Percentiles rank a stretch among this genome's conserved stretches.
phyloP scores from a whole-genome alignment of 2,329 filamentous ascomycete species.

The Curvularia eragrostidis region DNA sequence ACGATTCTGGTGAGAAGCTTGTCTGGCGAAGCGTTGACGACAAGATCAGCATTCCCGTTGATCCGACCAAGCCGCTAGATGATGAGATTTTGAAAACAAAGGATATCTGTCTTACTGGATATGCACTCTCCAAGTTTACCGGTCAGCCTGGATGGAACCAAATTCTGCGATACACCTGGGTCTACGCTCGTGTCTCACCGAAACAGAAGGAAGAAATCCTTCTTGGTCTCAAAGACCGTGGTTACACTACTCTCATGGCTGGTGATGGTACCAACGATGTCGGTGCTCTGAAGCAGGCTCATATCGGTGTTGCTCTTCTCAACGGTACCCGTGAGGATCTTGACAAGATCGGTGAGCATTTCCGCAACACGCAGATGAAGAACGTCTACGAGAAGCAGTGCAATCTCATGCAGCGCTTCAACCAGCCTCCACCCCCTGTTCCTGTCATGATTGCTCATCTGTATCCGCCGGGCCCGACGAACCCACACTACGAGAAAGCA shows the following conservation, averaged over 20 bases:
- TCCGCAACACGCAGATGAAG: constrained; percentile 96
- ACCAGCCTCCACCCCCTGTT: constrained; percentile 89
- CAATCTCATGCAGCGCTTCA: constrained; percentile 90
- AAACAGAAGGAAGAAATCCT: constrained; percentile 99
- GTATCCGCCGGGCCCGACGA: constrained; percentile 86
- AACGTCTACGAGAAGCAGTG: constrained; percentile 98
- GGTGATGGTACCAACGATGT: constrained; percentile 99
- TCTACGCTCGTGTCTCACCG: constrained; percentile 96
- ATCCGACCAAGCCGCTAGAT: constrained; percentile 81
- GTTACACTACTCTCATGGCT: constrained; percentile 98
- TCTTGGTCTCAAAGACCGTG: constrained; percentile 93
- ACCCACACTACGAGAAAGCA: constrained; percentile 94
- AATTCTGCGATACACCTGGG: constrained; percentile 89
- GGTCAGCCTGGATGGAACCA: constrained; percentile 77
- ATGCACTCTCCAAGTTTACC: constrained; percentile 88
- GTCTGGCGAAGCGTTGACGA: constrained; percentile 97
- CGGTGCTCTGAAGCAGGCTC: constrained; percentile 95
- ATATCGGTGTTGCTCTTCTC: constrained; percentile 93
- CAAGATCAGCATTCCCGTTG: constrained; percentile 82
- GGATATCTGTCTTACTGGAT: constrained; percentile 94
- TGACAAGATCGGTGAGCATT: constrained; percentile 88
- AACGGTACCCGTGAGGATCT: constrained; percentile 94
- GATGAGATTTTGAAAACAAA: constrained; percentile 80
- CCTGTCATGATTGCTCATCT: constrained; percentile 92
- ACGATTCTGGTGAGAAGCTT: constrained; percentile 77